These are phyloP conservation scores for Odontarrhena argentea DNA, from an alignment of 345 rosid species.

Conservation along the genomic window DNA sequence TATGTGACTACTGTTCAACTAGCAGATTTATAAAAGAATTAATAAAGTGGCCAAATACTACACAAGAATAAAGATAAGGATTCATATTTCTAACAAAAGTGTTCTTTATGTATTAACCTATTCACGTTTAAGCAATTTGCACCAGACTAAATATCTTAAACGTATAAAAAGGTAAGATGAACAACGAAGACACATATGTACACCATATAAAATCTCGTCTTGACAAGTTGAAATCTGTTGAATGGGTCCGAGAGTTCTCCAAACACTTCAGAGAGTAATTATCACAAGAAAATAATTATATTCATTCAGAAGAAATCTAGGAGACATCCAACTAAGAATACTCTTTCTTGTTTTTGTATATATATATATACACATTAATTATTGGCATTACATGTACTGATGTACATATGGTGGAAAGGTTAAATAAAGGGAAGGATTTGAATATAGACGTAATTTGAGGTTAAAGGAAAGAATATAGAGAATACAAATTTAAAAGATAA, in stretches of 20 bases:
- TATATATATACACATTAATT: background rate
- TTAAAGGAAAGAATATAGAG: slow-evolving; percentile 22
- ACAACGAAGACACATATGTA: background rate
- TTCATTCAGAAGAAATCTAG: slow-evolving; percentile 35
- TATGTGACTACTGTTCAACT: too few species aligned
- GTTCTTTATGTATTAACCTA: background rate
- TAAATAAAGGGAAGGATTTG: slow-evolving; percentile 11
- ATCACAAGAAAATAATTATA: background rate
- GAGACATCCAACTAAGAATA: slow-evolving; percentile 31
- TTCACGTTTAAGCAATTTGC: background rate
- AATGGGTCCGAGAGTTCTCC: slow-evolving; percentile 41
- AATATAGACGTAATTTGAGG: slow-evolving; percentile 34
- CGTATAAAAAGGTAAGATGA: background rate
- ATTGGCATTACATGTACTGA: background rate
- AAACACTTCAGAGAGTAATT: slow-evolving; percentile 39
- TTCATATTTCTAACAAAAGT: background rate
- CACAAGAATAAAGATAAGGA: background rate
- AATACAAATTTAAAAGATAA: slow-evolving; percentile 20
- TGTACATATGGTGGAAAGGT: background rate
- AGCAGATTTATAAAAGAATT: too few species aligned
- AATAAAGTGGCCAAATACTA: too few species aligned
- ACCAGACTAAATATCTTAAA: background rate
- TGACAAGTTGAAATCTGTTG: background rate
- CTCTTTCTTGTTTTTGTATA: slow-evolving; percentile 1
- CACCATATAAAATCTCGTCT: background rate